Evolutionary conservation across 306 rosid genomes (phyloP).

Genomic region (Lotus japonicus): DNA sequence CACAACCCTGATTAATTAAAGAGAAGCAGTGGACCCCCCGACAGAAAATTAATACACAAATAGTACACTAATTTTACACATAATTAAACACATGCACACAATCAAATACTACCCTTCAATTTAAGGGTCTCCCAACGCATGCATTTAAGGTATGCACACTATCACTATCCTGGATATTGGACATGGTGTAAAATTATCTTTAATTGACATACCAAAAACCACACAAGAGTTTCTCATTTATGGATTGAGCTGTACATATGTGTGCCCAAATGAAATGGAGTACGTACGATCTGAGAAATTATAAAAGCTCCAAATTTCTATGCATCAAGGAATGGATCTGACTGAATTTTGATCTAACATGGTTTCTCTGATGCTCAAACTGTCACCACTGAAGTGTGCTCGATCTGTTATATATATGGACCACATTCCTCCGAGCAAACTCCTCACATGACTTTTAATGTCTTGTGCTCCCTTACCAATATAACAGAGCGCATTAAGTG

Average conservation of each 20-base stretch:
- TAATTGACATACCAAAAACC: not conserved
- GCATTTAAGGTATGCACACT: too few species aligned
- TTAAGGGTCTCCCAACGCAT: too few species aligned
- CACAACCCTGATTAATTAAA: not conserved
- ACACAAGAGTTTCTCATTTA: not conserved
- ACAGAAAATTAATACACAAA: too few species aligned
- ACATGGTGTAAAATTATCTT: not conserved
- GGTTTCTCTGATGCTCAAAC: not conserved
- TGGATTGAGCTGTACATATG: not conserved
- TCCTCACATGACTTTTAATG: conserved; percentile 14
- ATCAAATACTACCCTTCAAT: too few species aligned
- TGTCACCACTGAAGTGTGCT: too few species aligned
- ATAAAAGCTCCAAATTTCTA: conserved; percentile 6
- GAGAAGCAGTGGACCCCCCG: too few species aligned
- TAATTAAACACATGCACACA: too few species aligned
- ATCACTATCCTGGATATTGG: not conserved
- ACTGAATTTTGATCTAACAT: conserved; percentile 8
- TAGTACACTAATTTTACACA: too few species aligned
- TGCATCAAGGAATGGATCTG: conserved; percentile 4
- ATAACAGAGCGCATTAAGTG: not conserved
- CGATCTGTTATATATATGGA: not conserved
- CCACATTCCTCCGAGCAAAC: conserved; percentile 19
- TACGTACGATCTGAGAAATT: not conserved
- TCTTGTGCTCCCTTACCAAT: not conserved
- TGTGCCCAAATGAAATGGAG: not conserved